Conservation (phyloP, 805 yeast genomes). For the Saccharomycopsis babjevae region DNA sequence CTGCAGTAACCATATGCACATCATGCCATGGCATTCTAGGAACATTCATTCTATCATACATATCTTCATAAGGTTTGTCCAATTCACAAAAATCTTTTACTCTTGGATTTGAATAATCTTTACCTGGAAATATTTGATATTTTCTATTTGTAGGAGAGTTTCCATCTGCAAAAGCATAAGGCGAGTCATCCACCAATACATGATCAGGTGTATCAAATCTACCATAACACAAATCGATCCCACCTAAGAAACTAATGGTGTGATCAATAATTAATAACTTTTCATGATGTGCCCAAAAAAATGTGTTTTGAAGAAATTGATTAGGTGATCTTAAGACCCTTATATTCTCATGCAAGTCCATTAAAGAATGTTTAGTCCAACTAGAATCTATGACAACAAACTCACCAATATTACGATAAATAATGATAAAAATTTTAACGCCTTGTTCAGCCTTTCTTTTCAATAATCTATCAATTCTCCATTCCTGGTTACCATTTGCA, state of each 20-base stretch:
- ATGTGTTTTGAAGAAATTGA: constrained; percentile 84
- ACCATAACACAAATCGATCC: constrained; percentile 92
- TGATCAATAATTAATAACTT: constrained; percentile 81
- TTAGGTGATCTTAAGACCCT: constrained; percentile 92
- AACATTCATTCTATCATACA: constrained; percentile 69
- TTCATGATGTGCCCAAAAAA: constrained; percentile 99
- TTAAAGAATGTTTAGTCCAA: constrained; percentile 88
- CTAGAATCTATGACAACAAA: constrained; percentile 89
- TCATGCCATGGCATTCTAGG: constrained; percentile 99
- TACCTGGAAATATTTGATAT: constrained; percentile 77
- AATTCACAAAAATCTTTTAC: constrained; percentile 75
- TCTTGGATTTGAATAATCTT: constrained; percentile 94
- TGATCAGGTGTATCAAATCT: constrained; percentile 96
- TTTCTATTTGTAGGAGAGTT: constrained; percentile 33
- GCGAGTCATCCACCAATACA: constrained; percentile 67
- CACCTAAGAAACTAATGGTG: constrained; percentile 85
- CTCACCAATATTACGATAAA: constrained; percentile 87
- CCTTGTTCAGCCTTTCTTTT: constrained; percentile 91
- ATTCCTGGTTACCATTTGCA: constrained; percentile 88
- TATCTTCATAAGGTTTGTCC: constrained; percentile 79
- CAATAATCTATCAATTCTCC: constrained; percentile 80
- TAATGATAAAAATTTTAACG: constrained; percentile 82
- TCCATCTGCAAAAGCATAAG: constrained; percentile 26
- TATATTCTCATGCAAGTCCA: constrained; percentile 76
- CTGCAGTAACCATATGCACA: constrained; percentile 90